Base-by-base conservation (phyloP, 2,329 filamentous ascomycete genomes). In the Dissoconium aciculare region DNA sequence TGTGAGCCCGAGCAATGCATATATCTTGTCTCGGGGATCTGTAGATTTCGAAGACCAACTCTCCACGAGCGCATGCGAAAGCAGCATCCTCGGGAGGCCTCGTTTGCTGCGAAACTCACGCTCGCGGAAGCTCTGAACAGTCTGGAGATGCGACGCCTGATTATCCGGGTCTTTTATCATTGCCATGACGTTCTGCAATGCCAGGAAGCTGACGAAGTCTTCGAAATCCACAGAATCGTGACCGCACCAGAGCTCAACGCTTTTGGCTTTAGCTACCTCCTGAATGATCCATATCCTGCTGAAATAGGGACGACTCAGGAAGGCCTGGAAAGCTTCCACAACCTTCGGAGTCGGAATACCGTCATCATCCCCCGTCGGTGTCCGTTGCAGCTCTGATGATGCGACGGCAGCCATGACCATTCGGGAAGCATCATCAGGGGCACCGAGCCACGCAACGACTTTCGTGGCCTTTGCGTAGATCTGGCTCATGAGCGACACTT, bases 391-490 rank as follows among this genome's bases (percentile, higher is more conserved):
- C 8, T 23, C 19, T 8, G 8, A 8, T 23, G 8, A 8, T 8
- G n/a, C 8, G 8, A 23, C n/a, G 8, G 19, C 19, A n/a, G 8
- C 8, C 8, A 23, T 23, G 19, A n/a, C 19, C 8, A n/a, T n/a
- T 8, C 8, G n/a, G 19, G 19, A 23, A n/a, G 8, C 19, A 23
- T 23, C 19, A 23, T n/a, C 8, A n/a, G 19, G 8, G 8, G 19
- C 19, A n/a, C 32, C 32, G 4, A 31, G 17, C 32, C 32, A 35
- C 12, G 16, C 21, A 2, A 31, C 10, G 16, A 35, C 28, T 11
- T 19, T 24, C 11, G n/a, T 5, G 5, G 32, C 27, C 12, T 27
- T 5, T 6, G 5, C 16, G 13, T 5, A 35, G 17, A 35, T 32
- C 10, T 11, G 3, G n/a, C 12, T 28, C 33, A 35, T 35, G n/a